Conservation (phyloP, 768 basidiomycete species). For the Inosperma sp. region DNA sequence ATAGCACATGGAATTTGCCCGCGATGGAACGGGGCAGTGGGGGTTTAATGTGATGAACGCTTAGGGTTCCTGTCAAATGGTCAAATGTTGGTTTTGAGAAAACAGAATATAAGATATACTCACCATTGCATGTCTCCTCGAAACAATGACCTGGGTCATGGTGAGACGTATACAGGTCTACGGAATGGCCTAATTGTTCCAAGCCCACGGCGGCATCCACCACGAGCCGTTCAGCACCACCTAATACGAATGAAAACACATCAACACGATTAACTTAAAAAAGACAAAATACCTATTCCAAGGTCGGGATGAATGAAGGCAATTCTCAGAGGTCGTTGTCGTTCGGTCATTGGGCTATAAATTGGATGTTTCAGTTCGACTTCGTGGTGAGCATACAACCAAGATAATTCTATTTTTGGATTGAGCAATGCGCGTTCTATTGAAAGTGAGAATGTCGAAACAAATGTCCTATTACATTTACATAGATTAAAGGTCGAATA, state of each 20-base stretch:
- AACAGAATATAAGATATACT: conserved; percentile 17
- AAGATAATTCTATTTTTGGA: not conserved
- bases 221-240: conserved; percentile 91
- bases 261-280: conserved; percentile 9
- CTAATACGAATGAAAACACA: conserved; percentile 37
- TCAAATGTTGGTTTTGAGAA: not conserved
- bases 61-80: conserved; percentile 64
- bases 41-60: conserved; percentile 64
- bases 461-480: too few relatives aligned
- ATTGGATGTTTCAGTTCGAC: too few relatives aligned
- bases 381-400: too few relatives aligned
- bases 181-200: conserved; percentile 75
- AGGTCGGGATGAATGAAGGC: conserved; percentile 94
- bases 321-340: conserved; percentile 34
- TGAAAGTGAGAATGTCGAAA: too few relatives aligned
- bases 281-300: conserved; percentile 80
- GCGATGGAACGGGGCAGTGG: conserved; percentile 76
- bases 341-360: not conserved
- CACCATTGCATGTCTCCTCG: conserved; percentile 90
- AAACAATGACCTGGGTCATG: conserved; percentile 88
- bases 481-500: too few relatives aligned
- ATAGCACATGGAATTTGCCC: conserved; percentile 84
- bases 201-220: conserved; percentile 93
- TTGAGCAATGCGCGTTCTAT: not conserved
- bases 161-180: conserved; percentile 90